Base-by-base conservation (phyloP, 2,329 filamentous ascomycete species). In the Penicillium capsulatum region DNA sequence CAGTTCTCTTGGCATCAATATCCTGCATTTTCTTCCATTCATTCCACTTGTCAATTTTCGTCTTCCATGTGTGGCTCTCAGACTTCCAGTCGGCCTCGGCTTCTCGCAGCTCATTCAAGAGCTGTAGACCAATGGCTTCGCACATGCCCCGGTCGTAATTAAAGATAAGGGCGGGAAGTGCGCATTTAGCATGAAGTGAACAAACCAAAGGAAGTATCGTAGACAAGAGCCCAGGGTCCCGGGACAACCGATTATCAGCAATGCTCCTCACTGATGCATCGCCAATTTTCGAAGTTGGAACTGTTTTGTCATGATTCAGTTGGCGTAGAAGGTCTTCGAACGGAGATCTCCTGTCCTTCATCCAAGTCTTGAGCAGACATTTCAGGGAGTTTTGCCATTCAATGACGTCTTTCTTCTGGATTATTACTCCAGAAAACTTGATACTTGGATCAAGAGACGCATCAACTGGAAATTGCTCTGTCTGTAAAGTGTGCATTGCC, bases 141-240 rank as follows among this genome's bases (percentile, higher is more conserved):
- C 86, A 90, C 19, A 68, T 62, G 2, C 62, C 60, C 33, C 84
- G 78, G 48, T 89, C 82, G 51, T 86, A 91, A 56, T 86, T 86
- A 69, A 91, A 91, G 1, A 89, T 61, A 9, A 91, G 79, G 0
- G 82, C 84, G 0, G 85, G 86, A 1, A 91, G 69, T 0, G 81
- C 83, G 39, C 78, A 75, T 40, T 80, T 76, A 11, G 71, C 67
- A 34, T 86, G 75, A 1, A 89, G 69, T 1, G 47, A 48, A 31
- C 42, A 53, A 8, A 57, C 42, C 19, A 57, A 24, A 20, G 79
- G 73, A 13, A 84, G 63, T 3, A 75, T 79, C 7, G 72, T 75
- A 15, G 55, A 51, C 19, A 62, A 51, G 8, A 74, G 50, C 38
- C 64, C 53, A n/a, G 19, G 9, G 9, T 22, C 9, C 9, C 19